Base-by-base conservation (phyloP, 2,329 filamentous ascomycete genomes). In the Colletotrichum simmondsii region DNA sequence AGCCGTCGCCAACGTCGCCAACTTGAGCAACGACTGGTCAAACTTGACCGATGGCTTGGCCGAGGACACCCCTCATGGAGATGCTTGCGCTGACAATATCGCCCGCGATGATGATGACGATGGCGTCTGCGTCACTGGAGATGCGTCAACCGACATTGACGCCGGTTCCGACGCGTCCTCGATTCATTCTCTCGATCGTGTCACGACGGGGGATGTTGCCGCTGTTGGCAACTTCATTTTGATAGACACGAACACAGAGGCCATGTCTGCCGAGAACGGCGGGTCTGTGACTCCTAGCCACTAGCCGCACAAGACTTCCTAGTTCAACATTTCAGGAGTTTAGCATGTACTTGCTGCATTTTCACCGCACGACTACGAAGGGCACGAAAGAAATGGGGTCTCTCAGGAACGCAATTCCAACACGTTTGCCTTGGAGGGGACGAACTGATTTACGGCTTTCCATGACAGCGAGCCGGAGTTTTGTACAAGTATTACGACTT, bases 401-500 rank as follows among this genome's bases (percentile, higher is more conserved):
- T 56, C 32, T 32, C 8, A 28, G 24, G 59, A 60, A 60, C 16
- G 28, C n/a, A 64, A n/a, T 11, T 28, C 42, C 14, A 53, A 10
- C 24, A 26, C 28, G 16, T 42, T 24, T 46, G 19, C 8, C 42
- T 49, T 3, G 19, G 42, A 49, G 42, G n/a, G 37, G 26, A 32
- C 52, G 28, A 32, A 32, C 11, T 30, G 22, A 28, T 66, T 26
- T 26, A 67, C 53, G 59, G 65, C 52, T 69, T 28, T 37, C 56
- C 28, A 69, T 42, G 63, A 63, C 22, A 64, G 7, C 58, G 22
- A 61, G 22, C 59, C n/a, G 24, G 28, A 52, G 49, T 65, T 72
- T 70, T 69, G 69, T 69, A 72, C 53, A 60, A 65, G 46, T 65
- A 72, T 46, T 35, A 52, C 60, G 49, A 64, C 30, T 22, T 59